Conservation (phyloP, 371 early-diverging fungal species). For the Mortierella sp. region DNA sequence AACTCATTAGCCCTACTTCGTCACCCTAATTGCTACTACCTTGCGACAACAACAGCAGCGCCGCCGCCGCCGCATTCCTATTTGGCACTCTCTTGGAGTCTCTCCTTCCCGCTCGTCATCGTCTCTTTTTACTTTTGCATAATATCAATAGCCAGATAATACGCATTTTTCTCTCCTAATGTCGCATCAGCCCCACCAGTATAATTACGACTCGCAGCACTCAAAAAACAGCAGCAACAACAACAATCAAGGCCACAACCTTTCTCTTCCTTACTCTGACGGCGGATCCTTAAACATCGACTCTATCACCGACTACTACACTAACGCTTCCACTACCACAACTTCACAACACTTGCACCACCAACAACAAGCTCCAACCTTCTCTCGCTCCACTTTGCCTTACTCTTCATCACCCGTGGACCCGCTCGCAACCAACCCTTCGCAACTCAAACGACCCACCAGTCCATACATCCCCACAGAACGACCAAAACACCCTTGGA, state of each 20-base stretch:
- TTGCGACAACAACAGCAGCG: neutral
- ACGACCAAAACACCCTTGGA: conserved; percentile 11
- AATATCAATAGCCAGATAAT: neutral
- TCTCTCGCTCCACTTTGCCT: neutral
- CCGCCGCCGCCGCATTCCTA: neutral
- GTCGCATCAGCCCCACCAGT: neutral
- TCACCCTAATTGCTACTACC: neutral
- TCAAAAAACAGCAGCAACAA: neutral
- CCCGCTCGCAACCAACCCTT: neutral
- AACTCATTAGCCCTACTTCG: neutral
- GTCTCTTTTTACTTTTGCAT: neutral
- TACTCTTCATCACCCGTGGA: neutral
- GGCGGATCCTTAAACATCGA: conserved; percentile 1
- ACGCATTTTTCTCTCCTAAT: neutral
- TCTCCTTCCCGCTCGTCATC: neutral
- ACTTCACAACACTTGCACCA: neutral
- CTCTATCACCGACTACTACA: neutral
- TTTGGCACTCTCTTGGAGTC: neutral
- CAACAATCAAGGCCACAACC: neutral
- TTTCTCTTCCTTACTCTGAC: conserved; percentile 14
- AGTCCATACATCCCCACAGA: conserved; percentile 7
- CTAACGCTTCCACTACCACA: neutral
- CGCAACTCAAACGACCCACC: neutral
- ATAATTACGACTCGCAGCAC: neutral
- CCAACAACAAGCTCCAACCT: neutral